Percentiles rank a stretch among this genome's conserved stretches.
Conservation (phyloP, 352 stramenopile genomes). For the Pythium volutum region DNA sequence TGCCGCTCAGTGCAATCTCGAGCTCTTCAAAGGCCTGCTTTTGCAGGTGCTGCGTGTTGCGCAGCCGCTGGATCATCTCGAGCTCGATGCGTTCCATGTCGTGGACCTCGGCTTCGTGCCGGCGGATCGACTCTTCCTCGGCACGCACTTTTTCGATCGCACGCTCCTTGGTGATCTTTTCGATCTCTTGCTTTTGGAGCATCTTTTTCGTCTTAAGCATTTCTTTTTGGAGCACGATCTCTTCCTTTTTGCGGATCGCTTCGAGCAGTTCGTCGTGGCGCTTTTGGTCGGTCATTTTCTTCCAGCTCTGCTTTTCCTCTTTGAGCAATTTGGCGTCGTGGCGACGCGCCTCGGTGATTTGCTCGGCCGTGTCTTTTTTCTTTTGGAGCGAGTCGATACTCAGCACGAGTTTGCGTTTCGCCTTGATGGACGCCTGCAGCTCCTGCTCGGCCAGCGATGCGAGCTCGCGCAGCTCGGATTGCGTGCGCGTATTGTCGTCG, state of each 20-base stretch:
- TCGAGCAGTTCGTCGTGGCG: constrained; percentile 63
- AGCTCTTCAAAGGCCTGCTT: constrained; percentile 85
- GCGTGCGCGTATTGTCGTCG: constrained; percentile 61
- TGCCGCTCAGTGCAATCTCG: constrained; percentile 63
- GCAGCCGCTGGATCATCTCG: constrained; percentile 77
- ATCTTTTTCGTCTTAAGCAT: constrained; percentile 63
- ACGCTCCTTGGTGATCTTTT: constrained; percentile 67
- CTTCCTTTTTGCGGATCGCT: constrained; percentile 65
- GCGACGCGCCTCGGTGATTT: constrained; percentile 64
- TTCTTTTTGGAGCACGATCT: constrained; percentile 67
- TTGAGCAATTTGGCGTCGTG: constrained; percentile 72
- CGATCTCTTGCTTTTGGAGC: constrained; percentile 63
- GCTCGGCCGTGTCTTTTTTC: constrained; percentile 71
- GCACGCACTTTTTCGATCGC: constrained; percentile 53
- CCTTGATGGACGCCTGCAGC: constrained; percentile 63
- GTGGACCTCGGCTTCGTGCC: constrained; percentile 64
- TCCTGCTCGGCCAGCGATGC: constrained; percentile 54
- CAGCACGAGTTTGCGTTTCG: constrained; percentile 72
- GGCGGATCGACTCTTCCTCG: constrained; percentile 60
- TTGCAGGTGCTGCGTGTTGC: constrained; percentile 83
- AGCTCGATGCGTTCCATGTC: constrained; percentile 82
- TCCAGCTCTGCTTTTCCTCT: constrained; percentile 81
- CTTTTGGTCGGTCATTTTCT: constrained; percentile 60
- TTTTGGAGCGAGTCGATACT: constrained; percentile 79
- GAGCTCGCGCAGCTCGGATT: constrained; percentile 58